Evolutionary conservation across 2,329 filamentous ascomycete species (phyloP).

Genomic region (Aspergillus puulaauensis): DNA sequence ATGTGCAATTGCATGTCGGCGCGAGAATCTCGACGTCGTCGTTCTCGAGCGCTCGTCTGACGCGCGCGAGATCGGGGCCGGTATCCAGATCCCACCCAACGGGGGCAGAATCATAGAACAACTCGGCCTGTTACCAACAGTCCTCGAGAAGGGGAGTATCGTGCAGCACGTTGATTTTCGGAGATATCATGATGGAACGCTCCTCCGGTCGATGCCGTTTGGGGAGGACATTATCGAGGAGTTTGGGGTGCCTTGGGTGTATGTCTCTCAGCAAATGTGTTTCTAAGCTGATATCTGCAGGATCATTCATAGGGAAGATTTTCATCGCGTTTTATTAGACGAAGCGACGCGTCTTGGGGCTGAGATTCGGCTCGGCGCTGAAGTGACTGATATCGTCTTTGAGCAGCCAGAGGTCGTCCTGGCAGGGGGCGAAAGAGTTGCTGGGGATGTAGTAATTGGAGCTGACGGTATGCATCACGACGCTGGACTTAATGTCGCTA

Average conservation of each 20-base stretch:
- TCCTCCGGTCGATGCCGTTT: slow-evolving; percentile 22
- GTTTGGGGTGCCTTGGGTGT: slow-evolving; percentile 27
- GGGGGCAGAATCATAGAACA: slow-evolving; percentile 19
- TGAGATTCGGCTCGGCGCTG: slow-evolving; percentile 7
- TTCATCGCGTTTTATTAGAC: slow-evolving; percentile 18
- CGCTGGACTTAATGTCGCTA: not conserved
- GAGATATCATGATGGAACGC: slow-evolving; percentile 20
- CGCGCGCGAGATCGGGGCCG: slow-evolving; percentile 22
- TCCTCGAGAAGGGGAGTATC: slow-evolving; percentile 9
- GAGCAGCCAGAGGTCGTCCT: slow-evolving; percentile 11
- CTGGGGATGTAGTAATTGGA: slow-evolving; percentile 19
- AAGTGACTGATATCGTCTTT: slow-evolving; percentile 6
- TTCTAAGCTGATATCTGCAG: not conserved
- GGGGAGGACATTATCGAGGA: slow-evolving; percentile 20
- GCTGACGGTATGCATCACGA: slow-evolving; percentile 16
- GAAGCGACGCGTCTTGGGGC: slow-evolving; percentile 15
- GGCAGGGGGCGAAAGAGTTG: slow-evolving; percentile 3
- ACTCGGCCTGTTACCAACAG: slow-evolving; percentile 15
- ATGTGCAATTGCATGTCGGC: slow-evolving; percentile 27
- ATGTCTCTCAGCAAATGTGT: not conserved
- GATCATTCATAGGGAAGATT: slow-evolving; percentile 23
- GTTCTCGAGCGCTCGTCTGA: slow-evolving; percentile 22
- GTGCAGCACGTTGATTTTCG: slow-evolving; percentile 18
- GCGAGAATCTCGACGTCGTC: slow-evolving; percentile 13
- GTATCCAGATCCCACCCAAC: slow-evolving; percentile 32